These are phyloP conservation scores for Boletus vinaceobasis DNA, from an alignment of 768 basidiomycete species.

Conservation along the genomic window DNA sequence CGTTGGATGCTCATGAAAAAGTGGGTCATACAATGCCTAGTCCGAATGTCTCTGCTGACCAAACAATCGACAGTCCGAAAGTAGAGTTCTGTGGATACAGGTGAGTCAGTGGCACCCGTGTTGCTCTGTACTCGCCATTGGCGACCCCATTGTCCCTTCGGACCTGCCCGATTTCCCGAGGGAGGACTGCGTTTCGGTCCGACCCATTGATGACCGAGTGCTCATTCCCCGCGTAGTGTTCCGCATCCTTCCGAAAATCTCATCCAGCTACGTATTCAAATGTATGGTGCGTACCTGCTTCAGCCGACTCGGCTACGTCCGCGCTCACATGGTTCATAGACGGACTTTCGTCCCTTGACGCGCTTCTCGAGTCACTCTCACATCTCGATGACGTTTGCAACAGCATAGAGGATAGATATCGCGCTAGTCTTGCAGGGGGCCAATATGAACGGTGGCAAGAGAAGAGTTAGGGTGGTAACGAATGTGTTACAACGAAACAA, in stretches of 20 bases:
- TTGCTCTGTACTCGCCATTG: background rate
- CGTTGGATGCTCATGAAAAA: constrained; percentile 99
- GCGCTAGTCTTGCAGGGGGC: constrained; percentile 50
- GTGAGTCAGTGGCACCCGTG: constrained; percentile 39
- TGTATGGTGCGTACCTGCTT: constrained; percentile 76
- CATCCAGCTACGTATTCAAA: constrained; percentile 97
- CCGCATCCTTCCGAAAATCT: constrained; percentile 97
- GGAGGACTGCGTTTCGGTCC: background rate
- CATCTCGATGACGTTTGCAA: constrained; percentile 77
- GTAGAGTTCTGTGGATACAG: constrained; percentile 99
- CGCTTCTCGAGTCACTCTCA: constrained; percentile 70
- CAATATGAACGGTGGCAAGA: constrained; percentile 69
- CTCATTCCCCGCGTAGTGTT: constrained; percentile 20
- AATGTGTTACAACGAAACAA: background rate
- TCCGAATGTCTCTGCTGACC: constrained; percentile 1
- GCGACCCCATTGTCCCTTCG: constrained; percentile 13
- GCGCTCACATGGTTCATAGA: constrained; percentile 46
- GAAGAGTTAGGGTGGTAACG: constrained; percentile 40
- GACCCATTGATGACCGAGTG: background rate
- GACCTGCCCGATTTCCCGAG: background rate
- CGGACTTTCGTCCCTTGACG: constrained; percentile 78
- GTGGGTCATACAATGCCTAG: constrained; percentile 43
- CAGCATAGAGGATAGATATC: constrained; percentile 68
- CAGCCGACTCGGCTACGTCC: background rate
- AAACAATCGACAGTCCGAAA: constrained; percentile 67